Conservation (phyloP, 179 eudicot genomes). For the Gypsophila paniculata region DNA sequence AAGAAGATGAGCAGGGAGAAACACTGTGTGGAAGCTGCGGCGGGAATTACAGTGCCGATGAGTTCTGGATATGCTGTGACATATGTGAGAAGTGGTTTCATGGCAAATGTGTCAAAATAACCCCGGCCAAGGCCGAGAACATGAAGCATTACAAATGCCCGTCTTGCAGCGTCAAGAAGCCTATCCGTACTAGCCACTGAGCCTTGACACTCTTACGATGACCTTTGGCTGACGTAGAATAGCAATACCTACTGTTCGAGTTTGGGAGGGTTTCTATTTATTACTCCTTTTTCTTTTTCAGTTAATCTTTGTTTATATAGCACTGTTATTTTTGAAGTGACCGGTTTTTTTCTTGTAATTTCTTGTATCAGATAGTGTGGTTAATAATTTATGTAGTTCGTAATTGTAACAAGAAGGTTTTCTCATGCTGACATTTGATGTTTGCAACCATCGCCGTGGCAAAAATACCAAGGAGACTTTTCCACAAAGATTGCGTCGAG, state of each 20-base stretch:
- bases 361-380: conserved; percentile 32
- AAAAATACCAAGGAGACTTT: background rate
- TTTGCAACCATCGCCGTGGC: background rate
- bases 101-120: conserved; percentile 78
- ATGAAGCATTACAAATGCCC: conserved; percentile 89
- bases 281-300: background rate
- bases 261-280: conserved; percentile 26
- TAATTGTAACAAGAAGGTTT: background rate
- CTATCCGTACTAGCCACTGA: conserved; percentile 44
- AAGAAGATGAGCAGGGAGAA: conserved; percentile 79
- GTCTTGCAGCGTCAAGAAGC: conserved; percentile 68
- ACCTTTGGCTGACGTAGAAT: conserved; percentile 33
- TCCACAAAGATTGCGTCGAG: background rate
- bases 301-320: conserved; percentile 36
- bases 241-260: conserved; percentile 28
- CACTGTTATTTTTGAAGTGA: conserved; percentile 19
- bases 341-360: conserved; percentile 27
- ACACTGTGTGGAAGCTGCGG: conserved; percentile 80
- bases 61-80: conserved; percentile 86
- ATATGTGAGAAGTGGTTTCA: conserved; percentile 81
- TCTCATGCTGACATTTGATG: background rate
- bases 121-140: conserved; percentile 76
- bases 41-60: conserved; percentile 67
- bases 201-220: conserved; percentile 5
- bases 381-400: conserved; percentile 25